Base-by-base conservation (phyloP, 1,284 basidiomycete genomes). In the Cutaneotrichosporon spelunceum region DNA sequence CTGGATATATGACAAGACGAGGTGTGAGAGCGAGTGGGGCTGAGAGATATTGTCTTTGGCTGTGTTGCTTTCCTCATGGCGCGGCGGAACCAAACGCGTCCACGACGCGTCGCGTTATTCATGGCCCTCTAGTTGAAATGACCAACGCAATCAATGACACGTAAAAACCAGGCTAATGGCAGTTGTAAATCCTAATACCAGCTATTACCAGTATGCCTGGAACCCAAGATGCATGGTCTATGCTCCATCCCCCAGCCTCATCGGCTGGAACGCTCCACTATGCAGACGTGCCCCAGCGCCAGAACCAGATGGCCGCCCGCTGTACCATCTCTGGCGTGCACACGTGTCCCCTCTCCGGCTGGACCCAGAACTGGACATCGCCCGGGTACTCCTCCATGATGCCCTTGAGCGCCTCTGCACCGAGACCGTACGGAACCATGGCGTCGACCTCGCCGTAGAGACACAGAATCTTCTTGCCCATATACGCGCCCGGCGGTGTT, bases 391-490 rank as follows among this genome's bases (percentile, higher is more conserved):
- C 59, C 30, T 54, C 44, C 53, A 60, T 54, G 53, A 60, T 55
- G 19, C 52, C 45, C 19, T 45, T 33, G 23, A 60, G 59, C 21
- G 27, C 27, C 39, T 56, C 47, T 34, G 54, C 47, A 10, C 59
- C 59, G 7, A 55, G 47, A 11, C 27, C 44, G 36, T 56, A 56
- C 8, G 80, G 72, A 45, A 80, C 71, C 36, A 77, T 62, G 30
- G 58, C 64, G 63, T 83, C 82, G 2, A 72, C 71, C 39, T 56
- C 68, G 0, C 82, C 89, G 3, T 86, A 85, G 3, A 91, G 75
- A 0, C 88, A 84, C 6, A 90, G 80, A 14, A 91, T 83, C 70
- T 84, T 85, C 78, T 89, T 90, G 1, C 84, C 85, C 2, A 81
- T 63, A 74, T 88, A 91, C 27, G 39, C 53, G 30, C 23, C 53